Percentiles rank a stretch among this genome's conserved stretches.
Conservation (phyloP, 2,329 filamentous ascomycete species). For the Gliomastix tumulicola region DNA sequence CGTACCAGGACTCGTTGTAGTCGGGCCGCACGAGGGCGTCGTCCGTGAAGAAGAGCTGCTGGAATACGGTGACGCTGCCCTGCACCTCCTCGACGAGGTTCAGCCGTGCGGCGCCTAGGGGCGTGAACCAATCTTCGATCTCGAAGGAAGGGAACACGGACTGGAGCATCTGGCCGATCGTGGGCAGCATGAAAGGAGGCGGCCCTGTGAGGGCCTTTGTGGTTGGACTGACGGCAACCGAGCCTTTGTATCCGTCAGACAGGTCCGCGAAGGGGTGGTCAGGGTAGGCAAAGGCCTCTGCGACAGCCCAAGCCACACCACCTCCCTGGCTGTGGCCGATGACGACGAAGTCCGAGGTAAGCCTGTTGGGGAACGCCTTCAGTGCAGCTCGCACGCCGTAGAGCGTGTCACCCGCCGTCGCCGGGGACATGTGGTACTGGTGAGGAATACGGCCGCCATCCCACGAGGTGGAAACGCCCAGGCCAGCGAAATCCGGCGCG, state of each 20-base stretch:
- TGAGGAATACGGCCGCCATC: constrained; percentile 27
- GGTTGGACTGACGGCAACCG: constrained; percentile 7
- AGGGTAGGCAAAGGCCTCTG: constrained; percentile 2
- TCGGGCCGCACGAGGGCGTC: neutral
- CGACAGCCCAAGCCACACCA: constrained; percentile 26
- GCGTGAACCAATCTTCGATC: constrained; percentile 20
- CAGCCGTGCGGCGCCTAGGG: constrained; percentile 5
- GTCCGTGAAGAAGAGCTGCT: neutral
- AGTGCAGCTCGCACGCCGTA: constrained; percentile 32
- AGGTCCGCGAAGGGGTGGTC: neutral
- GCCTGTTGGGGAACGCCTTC: constrained; percentile 23
- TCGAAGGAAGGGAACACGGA: constrained; percentile 8
- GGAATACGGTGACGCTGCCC: neutral
- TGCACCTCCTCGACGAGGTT: constrained; percentile 5
- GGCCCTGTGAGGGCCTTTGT: constrained; percentile 1
- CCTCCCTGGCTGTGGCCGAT: constrained; percentile 41
- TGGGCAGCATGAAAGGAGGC: neutral
- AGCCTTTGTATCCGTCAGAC: constrained; percentile 6
- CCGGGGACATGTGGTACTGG: constrained; percentile 26
- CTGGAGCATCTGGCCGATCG: neutral
- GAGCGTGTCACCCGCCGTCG: constrained; percentile 32
- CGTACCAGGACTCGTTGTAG: constrained; percentile 2
- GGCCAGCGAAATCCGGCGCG: constrained; percentile 35
- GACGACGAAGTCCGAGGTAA: constrained; percentile 29
- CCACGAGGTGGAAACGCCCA: constrained; percentile 27